Base-by-base conservation (phyloP, 2,329 filamentous ascomycete genomes). In the Fusarium equiseti region DNA sequence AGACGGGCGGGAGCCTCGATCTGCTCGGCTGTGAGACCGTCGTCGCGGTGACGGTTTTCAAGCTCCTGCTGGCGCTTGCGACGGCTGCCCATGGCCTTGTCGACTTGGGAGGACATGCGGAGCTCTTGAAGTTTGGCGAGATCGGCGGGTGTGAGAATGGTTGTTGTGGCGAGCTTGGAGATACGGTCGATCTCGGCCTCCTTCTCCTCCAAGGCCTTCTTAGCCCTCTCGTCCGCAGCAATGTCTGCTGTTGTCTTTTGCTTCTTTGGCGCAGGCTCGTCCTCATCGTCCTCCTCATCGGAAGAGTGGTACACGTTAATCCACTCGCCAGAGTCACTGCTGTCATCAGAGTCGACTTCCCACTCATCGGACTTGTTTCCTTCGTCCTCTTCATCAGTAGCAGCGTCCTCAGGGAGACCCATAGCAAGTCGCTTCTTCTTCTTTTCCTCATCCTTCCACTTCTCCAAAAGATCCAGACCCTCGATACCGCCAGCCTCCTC, bases 71-170 rank as follows among this genome's bases (percentile, higher is more conserved):
- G 80, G 59, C 84, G 82, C 78, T 85, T 87, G 63, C 81, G 79
- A 51, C 80, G 77, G 46, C 59, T 70, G 67, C 83, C 86, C 77
- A 88, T 82, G 51, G 84, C 85, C 67, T 92, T 91, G 70, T 92
- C 89, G 49, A 98, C 83, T 38, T 89, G 88, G 22, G 93, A 89
- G 45, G 91, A 85, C 52, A 92, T 85, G 49, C 93, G 92, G 26
- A 99, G 90, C 81, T 98, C 95, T 67, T 93, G 90, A 22, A 99
- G 90, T 80, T 98, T 98, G 73, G 93, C 91, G n/a, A 98, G 88
- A 81, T 99, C 96, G 15, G 96, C 96, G 0, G 96, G 96, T 0
- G 96, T 99, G 67, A 99, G 90, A 71, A 99, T 97, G 51, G 93
- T 92, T 4, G 93, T 97, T 0, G 93, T 97, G n/a, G 95, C 95